These are phyloP conservation scores for Acrocalymma vagum DNA, from an alignment of 2,329 filamentous ascomycete species.

Conservation along the genomic window DNA sequence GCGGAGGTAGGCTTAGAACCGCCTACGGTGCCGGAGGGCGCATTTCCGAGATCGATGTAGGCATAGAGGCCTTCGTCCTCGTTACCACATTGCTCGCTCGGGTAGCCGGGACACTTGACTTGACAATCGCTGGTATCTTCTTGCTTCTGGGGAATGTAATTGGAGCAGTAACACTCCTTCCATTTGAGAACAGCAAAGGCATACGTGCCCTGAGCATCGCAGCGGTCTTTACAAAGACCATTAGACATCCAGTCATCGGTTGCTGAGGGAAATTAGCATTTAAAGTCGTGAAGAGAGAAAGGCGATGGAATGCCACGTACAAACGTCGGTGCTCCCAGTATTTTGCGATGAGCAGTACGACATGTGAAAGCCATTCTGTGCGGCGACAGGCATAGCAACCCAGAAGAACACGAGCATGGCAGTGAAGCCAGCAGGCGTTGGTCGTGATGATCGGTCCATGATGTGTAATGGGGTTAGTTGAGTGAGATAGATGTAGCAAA, in stretches of 20 bases:
- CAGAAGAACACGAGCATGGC: constrained; percentile 25
- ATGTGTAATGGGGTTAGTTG: constrained; percentile 8
- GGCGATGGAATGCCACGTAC: constrained; percentile 37
- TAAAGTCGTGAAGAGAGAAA: neutral
- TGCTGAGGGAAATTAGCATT: constrained; percentile 18
- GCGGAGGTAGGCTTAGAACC: constrained; percentile 38
- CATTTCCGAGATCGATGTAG: constrained; percentile 64
- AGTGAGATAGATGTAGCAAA: constrained; percentile 5
- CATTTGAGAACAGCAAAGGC: constrained; percentile 75
- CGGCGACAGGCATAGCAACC: constrained; percentile 16
- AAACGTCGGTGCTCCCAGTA: constrained; percentile 41
- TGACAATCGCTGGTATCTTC: constrained; percentile 60
- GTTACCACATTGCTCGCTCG: constrained; percentile 71
- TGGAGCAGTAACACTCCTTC: constrained; percentile 77
- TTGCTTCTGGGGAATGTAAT: constrained; percentile 66
- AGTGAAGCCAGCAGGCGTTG: constrained; percentile 23
- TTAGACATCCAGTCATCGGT: constrained; percentile 65
- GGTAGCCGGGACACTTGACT: constrained; percentile 73
- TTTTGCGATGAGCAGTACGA: constrained; percentile 58
- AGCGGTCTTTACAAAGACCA: constrained; percentile 71
- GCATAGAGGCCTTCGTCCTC: constrained; percentile 63
- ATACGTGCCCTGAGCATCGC: constrained; percentile 57
- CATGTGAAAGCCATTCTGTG: constrained; percentile 23
- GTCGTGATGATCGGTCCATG: constrained; percentile 23
- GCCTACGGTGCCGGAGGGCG: constrained; percentile 67